Percentiles rank a stretch among this genome's conserved stretches.
These are phyloP conservation scores for Phytophthora quininea DNA, from an alignment of 352 stramenopile species.

Conservation along the genomic window DNA sequence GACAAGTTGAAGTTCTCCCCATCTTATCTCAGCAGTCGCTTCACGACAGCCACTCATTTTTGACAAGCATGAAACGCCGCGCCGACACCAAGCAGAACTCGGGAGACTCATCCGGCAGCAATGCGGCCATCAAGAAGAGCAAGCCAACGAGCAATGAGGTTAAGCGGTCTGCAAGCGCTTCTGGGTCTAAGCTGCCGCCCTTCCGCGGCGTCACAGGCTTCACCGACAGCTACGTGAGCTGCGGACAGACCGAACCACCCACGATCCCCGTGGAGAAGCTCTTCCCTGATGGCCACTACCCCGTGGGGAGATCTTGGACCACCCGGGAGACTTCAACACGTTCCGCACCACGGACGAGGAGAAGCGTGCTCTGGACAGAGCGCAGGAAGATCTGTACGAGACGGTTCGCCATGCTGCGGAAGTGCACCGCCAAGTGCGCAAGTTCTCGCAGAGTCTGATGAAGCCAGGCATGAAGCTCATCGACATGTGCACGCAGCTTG, in stretches of 20 bases:
- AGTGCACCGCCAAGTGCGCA: conserved; percentile 92
- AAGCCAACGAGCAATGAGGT: too few relatives aligned
- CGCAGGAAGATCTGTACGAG: conserved; percentile 63
- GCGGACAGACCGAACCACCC: conserved; percentile 96
- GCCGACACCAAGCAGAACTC: too few relatives aligned
- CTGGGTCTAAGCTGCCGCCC: too few relatives aligned
- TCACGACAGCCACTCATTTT: too few relatives aligned
- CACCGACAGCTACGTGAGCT: conserved; percentile 93
- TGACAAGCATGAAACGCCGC: too few relatives aligned
- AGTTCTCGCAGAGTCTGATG: conserved; percentile 96
- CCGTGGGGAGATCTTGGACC: conserved; percentile 93
- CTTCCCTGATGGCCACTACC: conserved; percentile 74
- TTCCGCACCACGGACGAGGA: conserved; percentile 88
- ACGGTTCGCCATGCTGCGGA: conserved; percentile 93
- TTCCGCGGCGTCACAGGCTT: conserved; percentile 86
- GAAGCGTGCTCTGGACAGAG: conserved; percentile 84
- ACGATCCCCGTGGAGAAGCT: conserved; percentile 91
- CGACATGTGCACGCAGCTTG: conserved; percentile 96
- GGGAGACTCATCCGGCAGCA: too few relatives aligned
- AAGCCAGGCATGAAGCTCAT: conserved; percentile 96
- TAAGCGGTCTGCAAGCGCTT: too few relatives aligned
- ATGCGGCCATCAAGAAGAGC: too few relatives aligned
- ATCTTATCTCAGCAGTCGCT: too few relatives aligned
- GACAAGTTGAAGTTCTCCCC: too few relatives aligned
- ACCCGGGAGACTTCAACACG: conserved; percentile 94